Percentiles rank a stretch among this genome's conserved stretches.
Conservation (phyloP, 2,329 filamentous ascomycete genomes). For the Diaporthe vexans region DNA sequence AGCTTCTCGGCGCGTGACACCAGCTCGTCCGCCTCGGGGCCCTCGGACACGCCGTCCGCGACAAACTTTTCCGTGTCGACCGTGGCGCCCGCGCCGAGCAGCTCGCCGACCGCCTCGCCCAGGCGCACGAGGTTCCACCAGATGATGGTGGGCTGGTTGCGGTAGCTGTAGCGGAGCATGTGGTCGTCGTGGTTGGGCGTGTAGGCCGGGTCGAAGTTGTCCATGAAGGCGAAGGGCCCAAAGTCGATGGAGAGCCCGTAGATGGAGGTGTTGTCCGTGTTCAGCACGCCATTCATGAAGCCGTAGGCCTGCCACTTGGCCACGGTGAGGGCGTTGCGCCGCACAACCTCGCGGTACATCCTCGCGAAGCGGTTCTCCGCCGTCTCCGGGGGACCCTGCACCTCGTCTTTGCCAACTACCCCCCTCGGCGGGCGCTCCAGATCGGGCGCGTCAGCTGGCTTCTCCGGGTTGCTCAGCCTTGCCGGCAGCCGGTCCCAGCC, state of each 20-base stretch:
- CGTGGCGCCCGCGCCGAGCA: conserved; percentile 81
- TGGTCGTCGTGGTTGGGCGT: conserved; percentile 98
- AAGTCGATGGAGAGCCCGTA: conserved; percentile 93
- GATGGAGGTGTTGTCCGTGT: conserved; percentile 97
- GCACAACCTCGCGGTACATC: conserved; percentile 88
- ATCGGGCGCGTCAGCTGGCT: conserved; percentile 58
- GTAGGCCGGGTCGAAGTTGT: conserved; percentile 94
- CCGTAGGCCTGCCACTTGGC: conserved; percentile 97
- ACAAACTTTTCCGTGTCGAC: conserved; percentile 82
- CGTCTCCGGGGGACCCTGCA: conserved; percentile 76
- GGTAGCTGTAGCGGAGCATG: conserved; percentile 89
- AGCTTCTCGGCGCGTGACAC: conserved; percentile 85
- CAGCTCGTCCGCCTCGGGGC: conserved; percentile 74
- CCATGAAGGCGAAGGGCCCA: conserved; percentile 97
- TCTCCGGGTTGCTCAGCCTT: conserved; percentile 65
- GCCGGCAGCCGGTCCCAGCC: conserved; percentile 89
- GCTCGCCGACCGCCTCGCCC: conserved; percentile 88
- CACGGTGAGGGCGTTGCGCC: conserved; percentile 88
- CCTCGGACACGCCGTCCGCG: conserved; percentile 77
- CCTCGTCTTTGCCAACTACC: conserved; percentile 64
- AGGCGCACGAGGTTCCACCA: conserved; percentile 99
- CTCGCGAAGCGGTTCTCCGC: conserved; percentile 90
- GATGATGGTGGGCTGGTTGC: conserved; percentile 94
- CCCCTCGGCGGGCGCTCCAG: conserved; percentile 60
- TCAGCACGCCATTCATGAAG: conserved; percentile 99